Conservation (phyloP, 176 grass and related monocot genomes). For the Guadua angustifolia region DNA sequence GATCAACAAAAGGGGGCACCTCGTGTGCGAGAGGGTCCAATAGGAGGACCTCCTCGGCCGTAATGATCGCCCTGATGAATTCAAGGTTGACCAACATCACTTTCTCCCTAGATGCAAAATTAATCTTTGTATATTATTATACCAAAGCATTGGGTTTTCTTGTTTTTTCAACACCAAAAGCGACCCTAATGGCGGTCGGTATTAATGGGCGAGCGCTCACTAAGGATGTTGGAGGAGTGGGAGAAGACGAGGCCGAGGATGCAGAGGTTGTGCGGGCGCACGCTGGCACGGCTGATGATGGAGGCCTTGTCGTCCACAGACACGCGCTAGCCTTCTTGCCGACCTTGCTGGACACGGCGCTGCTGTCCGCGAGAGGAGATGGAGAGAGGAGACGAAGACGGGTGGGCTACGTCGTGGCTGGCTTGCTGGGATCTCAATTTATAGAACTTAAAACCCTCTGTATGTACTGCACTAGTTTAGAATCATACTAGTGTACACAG, state of each 20-base stretch:
- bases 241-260: constrained; percentile 92
- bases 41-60: constrained; percentile 81
- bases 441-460: no score
- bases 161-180: constrained; percentile 11
- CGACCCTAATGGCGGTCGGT: not conserved
- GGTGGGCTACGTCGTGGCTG: not conserved
- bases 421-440: not conserved
- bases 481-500: no score
- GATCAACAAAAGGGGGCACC: no score
- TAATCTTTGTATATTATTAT: constrained; percentile 25
- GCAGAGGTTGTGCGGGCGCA: constrained; percentile 75
- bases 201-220: constrained; percentile 51
- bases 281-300: constrained; percentile 66
- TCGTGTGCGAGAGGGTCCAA: constrained; percentile 75
- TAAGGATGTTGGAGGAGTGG: constrained; percentile 90
- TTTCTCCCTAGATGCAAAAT: constrained; percentile 84
- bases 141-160: not conserved
- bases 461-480: no score
- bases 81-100: constrained; percentile 93
- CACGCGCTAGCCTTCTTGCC: constrained; percentile 71
- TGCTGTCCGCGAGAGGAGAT: not conserved
- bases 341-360: constrained; percentile 41
- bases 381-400: not conserved
- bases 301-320: constrained; percentile 86
- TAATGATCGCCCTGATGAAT: constrained; percentile 86